These are phyloP conservation scores for Euphorbia corollata DNA, from an alignment of 441 rosid species.

Conservation along the genomic window DNA sequence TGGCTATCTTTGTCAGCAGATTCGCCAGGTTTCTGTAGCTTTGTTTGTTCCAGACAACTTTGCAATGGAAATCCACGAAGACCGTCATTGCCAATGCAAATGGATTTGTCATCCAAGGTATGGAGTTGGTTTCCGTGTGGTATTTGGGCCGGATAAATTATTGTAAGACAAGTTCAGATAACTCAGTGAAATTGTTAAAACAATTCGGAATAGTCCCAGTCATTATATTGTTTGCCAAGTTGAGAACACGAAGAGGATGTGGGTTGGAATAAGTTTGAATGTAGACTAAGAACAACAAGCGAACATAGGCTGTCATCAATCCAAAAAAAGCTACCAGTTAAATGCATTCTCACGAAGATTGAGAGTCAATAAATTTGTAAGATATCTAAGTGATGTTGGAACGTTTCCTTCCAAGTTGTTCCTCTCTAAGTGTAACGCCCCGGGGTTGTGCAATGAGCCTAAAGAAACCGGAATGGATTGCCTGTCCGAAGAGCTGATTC, in stretches of 20 bases:
- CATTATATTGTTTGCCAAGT: conserved; percentile 14
- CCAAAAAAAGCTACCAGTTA: conserved; percentile 15
- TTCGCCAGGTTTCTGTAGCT: not conserved
- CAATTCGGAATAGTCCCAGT: conserved; percentile 21
- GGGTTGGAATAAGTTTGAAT: conserved; percentile 19
- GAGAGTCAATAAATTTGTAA: not conserved
- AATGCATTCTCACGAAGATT: conserved; percentile 23
- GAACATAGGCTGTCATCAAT: conserved; percentile 11
- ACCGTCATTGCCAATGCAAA: conserved; percentile 23
- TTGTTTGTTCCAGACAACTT: conserved; percentile 4
- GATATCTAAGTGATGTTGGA: conserved; percentile 11
- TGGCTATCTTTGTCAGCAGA: not conserved
- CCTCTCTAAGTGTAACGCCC: conserved; percentile 11
- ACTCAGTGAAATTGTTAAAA: conserved; percentile 12
- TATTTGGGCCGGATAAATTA: conserved; percentile 24
- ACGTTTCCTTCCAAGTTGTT: conserved; percentile 16
- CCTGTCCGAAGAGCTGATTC: conserved; percentile 4
- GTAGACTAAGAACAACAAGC: conserved; percentile 11
- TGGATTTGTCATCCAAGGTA: conserved; percentile 27
- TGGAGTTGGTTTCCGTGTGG: conserved; percentile 23
- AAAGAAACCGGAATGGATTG: conserved; percentile 21
- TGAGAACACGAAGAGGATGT: conserved; percentile 23
- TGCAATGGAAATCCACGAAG: conserved; percentile 27
- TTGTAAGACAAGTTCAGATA: conserved; percentile 34
- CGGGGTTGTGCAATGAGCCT: conserved; percentile 8